A percentile compares a stretch with the other conserved stretches of the same genome.
Evolutionary conservation across 176 grass and related monocot genomes (phyloP).

Genomic region (Chloris gayana): DNA sequence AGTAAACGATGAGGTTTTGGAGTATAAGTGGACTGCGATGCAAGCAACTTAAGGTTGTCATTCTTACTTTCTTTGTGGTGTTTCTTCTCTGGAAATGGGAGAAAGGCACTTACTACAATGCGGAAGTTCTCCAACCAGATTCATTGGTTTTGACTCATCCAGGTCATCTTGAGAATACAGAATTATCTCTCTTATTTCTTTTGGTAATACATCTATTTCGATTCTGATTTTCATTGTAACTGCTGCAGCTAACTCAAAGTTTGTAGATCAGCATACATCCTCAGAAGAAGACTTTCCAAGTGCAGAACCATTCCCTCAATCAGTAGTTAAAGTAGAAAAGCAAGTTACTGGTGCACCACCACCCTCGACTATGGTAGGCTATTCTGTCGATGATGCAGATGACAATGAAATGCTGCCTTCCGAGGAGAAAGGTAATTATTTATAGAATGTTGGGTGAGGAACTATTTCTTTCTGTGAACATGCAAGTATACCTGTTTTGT

Average conservation of each 20-base stretch:
- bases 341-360: constrained; percentile 43
- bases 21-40: constrained; percentile 79
- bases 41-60: constrained; percentile 74
- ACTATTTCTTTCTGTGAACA: constrained; percentile 29
- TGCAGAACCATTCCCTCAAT: constrained; percentile 38
- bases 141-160: constrained; percentile 58
- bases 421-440: constrained; percentile 56
- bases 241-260: constrained; percentile 46
- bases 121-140: constrained; percentile 55
- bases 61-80: constrained; percentile 63
- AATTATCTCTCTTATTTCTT: constrained; percentile 14
- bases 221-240: constrained; percentile 31
- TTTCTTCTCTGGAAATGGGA: constrained; percentile 98
- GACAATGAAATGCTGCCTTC: constrained; percentile 16
- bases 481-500: constrained; percentile 26
- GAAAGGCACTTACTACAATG: constrained; percentile 51
- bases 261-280: constrained; percentile 62
- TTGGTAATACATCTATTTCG: constrained; percentile 23
- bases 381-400: constrained; percentile 36
- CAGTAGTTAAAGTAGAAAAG: constrained; percentile 49
- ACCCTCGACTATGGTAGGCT: constrained; percentile 22
- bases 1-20: constrained; percentile 80
- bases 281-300: constrained; percentile 78
- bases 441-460: background rate
- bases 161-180: constrained; percentile 52